phyloP scores from a whole-genome alignment of 176 grass and related monocot genomes.

The Cymbopogon citratus region DNA sequence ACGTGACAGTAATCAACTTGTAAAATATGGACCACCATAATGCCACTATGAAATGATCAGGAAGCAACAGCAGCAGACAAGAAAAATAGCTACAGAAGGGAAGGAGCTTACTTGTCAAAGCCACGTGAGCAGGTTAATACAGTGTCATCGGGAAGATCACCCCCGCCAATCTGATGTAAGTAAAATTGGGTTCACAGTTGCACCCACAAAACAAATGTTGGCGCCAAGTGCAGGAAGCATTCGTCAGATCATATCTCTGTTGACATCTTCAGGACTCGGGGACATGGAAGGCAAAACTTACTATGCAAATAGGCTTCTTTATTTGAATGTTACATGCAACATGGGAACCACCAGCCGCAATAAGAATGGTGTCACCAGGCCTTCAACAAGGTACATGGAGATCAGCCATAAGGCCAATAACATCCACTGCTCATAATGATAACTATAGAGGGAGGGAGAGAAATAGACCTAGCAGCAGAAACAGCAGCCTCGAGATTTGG shows the following conservation, averaged over 20 bases:
- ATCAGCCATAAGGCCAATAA: constrained; percentile 21
- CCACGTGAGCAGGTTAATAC: constrained; percentile 83
- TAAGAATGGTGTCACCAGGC: constrained; percentile 95
- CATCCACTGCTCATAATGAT: not conserved
- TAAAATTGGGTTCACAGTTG: constrained; percentile 31
- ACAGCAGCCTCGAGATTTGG: constrained; percentile 68
- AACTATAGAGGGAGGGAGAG: not conserved
- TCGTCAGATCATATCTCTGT: constrained; percentile 6
- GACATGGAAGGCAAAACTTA: constrained; percentile 50
- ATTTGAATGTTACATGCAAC: constrained; percentile 84
- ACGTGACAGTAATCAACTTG: not conserved
- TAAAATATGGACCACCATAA: not conserved
- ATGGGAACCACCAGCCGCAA: constrained; percentile 65
- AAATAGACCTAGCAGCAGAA: constrained; percentile 79
- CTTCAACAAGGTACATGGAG: constrained; percentile 49
- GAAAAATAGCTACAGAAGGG: constrained; percentile 21
- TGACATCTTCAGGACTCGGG: constrained; percentile 18
- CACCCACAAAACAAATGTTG: not conserved
- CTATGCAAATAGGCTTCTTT: constrained; percentile 94
- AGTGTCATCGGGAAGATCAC: constrained; percentile 80
- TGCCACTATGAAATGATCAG: not conserved
- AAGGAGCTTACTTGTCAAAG: constrained; percentile 71
- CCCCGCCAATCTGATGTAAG: constrained; percentile 76
- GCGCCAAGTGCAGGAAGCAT: constrained; percentile 4
- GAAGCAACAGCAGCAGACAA: not conserved